Percentiles rank a stretch among this genome's conserved stretches.
Conservation (phyloP, 73 alveolate species). For the Tetrahymena malaccensis region DNA sequence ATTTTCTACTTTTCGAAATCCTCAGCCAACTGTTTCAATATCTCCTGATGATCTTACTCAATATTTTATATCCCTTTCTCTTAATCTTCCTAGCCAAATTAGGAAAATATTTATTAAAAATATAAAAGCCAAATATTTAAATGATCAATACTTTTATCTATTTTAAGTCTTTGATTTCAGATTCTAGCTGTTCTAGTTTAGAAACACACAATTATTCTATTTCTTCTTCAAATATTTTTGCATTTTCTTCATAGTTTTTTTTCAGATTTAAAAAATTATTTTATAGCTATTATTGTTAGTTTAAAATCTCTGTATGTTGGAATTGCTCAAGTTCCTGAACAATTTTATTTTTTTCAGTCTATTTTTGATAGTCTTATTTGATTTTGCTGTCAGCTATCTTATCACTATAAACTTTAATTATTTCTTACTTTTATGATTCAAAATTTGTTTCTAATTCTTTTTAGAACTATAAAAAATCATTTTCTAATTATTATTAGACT, state of each 20-base stretch:
- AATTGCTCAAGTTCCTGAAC: neutral
- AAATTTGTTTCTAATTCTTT: neutral
- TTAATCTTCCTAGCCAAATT: neutral
- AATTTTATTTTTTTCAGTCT: neutral
- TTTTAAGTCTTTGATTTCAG: neutral
- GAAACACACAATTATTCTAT: neutral
- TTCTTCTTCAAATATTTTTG: neutral
- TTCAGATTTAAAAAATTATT: neutral
- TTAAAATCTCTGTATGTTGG: neutral
- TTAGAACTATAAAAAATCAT: neutral
- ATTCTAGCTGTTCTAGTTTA: neutral
- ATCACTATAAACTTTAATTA: neutral
- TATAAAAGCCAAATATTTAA: too few relatives aligned
- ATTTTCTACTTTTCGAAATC: neutral
- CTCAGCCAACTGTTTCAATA: neutral
- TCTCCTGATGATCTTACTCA: neutral
- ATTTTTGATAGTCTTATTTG: neutral
- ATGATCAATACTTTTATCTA: neutral
- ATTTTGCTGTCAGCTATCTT: neutral
- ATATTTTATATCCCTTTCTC: neutral
- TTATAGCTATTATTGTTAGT: neutral
- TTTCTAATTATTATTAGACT: neutral
- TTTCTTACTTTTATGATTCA: neutral
- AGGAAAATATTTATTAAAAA: too few relatives aligned
- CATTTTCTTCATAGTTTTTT: neutral